Percentiles rank a stretch among this genome's conserved stretches.
These are phyloP conservation scores for Hortiboletus campestris DNA, from an alignment of 768 basidiomycete genomes.

Conservation along the genomic window DNA sequence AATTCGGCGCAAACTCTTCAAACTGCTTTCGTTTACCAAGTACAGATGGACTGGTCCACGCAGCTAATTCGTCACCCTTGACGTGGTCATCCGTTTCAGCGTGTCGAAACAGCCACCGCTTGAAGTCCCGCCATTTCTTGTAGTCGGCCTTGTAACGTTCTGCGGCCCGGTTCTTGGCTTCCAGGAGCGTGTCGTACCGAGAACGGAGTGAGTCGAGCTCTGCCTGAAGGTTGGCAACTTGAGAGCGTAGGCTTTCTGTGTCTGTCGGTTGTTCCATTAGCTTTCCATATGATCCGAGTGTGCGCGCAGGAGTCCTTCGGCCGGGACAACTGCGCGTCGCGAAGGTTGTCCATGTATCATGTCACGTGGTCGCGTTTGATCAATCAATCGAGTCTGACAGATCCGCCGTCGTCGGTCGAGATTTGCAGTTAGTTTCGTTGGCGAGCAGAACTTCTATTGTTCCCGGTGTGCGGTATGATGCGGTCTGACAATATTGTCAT, in stretches of 20 bases:
- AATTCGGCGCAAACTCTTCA: slow-evolving; percentile 20
- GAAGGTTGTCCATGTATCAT: neutral
- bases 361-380: slow-evolving; percentile 26
- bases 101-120: slow-evolving; percentile 42
- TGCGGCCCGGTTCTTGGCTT: slow-evolving; percentile 44
- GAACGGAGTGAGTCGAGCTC: slow-evolving; percentile 37
- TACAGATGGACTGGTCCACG: slow-evolving; percentile 17
- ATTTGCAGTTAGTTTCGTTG: too few relatives aligned
- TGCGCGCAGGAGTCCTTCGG: neutral
- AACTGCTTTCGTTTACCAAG: slow-evolving; percentile 30
- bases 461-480: too few relatives aligned
- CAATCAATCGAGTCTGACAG: too few relatives aligned
- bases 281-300: neutral
- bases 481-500: too few relatives aligned
- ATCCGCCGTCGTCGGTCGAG: too few relatives aligned
- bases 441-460: too few relatives aligned
- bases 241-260: slow-evolving; percentile 3
- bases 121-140: slow-evolving; percentile 49
- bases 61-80: slow-evolving; percentile 29
- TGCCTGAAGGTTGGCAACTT: slow-evolving; percentile 22
- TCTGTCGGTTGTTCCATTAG: slow-evolving; percentile 7
- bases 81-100: slow-evolving; percentile 31
- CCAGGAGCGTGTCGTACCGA: slow-evolving; percentile 46
- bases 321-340: neutral
- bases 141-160: slow-evolving; percentile 51